phyloP scores from a whole-genome alignment of 345 rosid genomes.

The Durio zibethinus region DNA sequence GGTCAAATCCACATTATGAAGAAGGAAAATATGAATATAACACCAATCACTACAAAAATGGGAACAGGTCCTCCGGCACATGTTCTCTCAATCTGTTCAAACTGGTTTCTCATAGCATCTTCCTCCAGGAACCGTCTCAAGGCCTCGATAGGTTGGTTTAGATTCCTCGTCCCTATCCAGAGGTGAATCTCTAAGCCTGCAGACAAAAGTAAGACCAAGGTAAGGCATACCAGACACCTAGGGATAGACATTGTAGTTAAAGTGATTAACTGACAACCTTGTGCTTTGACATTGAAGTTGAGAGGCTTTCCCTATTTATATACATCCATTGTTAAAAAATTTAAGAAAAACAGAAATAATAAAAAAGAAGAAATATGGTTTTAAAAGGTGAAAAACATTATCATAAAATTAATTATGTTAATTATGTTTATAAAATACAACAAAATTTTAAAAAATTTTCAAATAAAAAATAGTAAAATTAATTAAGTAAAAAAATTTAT shows the following conservation, averaged over 20 bases:
- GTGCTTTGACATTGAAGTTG: background rate
- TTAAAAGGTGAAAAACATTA: too few relatives aligned
- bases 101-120: slow-evolving; percentile 9
- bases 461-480: too few relatives aligned
- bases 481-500: too few relatives aligned
- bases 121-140: slow-evolving; percentile 15
- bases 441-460: too few relatives aligned
- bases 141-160: slow-evolving; percentile 20
- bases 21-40: background rate
- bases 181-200: slow-evolving; percentile 20
- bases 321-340: too few relatives aligned
- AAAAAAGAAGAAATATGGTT: too few relatives aligned
- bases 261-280: background rate
- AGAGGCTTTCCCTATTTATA: background rate
- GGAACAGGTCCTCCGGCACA: slow-evolving; percentile 65
- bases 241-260: background rate
- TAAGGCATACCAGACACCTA: slow-evolving; percentile 3
- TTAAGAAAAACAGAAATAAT: too few relatives aligned
- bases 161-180: slow-evolving; percentile 16
- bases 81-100: background rate
- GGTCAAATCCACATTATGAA: background rate
- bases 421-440: too few relatives aligned
- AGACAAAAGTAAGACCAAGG: slow-evolving; percentile 15
- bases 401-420: too few relatives aligned
- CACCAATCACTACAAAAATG: slow-evolving; percentile 19